Percentiles rank a stretch among this genome's conserved stretches.
phyloP scores from a whole-genome alignment of 1,139 yeast genomes.

The Candida sp. region DNA sequence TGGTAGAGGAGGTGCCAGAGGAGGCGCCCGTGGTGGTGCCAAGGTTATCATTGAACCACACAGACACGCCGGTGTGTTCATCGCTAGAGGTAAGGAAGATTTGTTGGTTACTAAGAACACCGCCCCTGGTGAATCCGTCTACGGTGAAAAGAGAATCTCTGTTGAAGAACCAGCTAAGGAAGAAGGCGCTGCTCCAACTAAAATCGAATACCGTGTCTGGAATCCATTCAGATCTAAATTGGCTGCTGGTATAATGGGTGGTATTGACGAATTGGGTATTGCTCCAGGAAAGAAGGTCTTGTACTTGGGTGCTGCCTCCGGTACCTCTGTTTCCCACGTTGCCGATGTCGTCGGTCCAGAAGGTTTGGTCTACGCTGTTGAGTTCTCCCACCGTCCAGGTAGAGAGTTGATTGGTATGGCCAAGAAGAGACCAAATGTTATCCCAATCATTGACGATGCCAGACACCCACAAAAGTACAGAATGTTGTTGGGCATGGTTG shows the following conservation, averaged over 20 bases:
- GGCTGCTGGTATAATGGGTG: constrained; percentile 99
- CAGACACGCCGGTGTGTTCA: constrained; percentile 97
- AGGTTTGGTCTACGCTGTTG: constrained; percentile 98
- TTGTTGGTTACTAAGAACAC: constrained; percentile 94
- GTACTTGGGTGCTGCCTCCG: constrained; percentile 99
- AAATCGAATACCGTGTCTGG: constrained; percentile 99
- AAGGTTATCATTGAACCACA: constrained; percentile 98
- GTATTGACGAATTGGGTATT: constrained; percentile 96
- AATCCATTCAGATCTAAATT: constrained; percentile 99
- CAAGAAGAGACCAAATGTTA: constrained; percentile 99
- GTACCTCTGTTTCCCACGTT: constrained; percentile 99
- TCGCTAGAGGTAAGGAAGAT: constrained; percentile 99
- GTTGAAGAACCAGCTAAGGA: constrained; percentile 91
- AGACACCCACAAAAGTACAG: constrained; percentile 99
- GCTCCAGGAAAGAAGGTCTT: constrained; percentile 98
- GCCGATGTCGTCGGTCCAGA: constrained; percentile 99
- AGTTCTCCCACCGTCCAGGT: constrained; percentile 99
- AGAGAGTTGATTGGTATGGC: constrained; percentile 99
- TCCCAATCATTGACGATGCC: constrained; percentile 99
- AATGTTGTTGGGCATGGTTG: constrained; percentile 99
- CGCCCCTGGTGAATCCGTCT: constrained; percentile 98
- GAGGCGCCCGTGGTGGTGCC: constrained; percentile 86
- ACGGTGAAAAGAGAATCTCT: constrained; percentile 96
- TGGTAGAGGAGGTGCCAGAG: constrained; percentile 75
- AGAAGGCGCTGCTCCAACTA: constrained; percentile 90